A percentile compares a stretch with the other conserved stretches of the same genome.
Conservation (phyloP, 768 basidiomycete species). For the Rhodotorula graminis region DNA sequence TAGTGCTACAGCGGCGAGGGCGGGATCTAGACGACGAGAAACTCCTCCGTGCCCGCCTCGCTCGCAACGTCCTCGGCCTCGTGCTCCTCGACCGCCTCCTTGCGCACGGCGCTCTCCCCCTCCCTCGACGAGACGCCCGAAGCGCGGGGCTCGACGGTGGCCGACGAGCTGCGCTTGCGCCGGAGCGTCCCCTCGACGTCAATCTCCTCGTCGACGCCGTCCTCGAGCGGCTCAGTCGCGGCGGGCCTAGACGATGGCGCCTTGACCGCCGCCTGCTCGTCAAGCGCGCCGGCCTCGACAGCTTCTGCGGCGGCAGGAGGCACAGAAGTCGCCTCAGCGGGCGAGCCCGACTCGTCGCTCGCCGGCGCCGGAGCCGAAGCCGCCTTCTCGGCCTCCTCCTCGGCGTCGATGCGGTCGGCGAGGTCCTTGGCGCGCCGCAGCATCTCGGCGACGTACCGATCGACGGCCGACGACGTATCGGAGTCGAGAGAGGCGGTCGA, state of each 20-base stretch:
- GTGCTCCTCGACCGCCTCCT: neutral
- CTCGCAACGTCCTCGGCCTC: slow-evolving; percentile 7
- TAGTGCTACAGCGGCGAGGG: too few species aligned
- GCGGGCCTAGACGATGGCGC: too few species aligned
- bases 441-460: slow-evolving; percentile 11
- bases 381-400: neutral
- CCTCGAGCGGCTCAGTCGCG: too few species aligned
- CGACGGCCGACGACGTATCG: neutral
- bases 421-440: slow-evolving; percentile 4
- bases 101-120: too few species aligned
- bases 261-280: too few species aligned
- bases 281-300: neutral
- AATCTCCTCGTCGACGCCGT: slow-evolving; percentile 2
- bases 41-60: slow-evolving; percentile 8
- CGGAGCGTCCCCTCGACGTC: neutral
- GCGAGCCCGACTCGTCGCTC: too few species aligned
- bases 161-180: too few species aligned
- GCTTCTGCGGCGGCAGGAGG: neutral
- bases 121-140: too few species aligned
- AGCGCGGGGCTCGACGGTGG: too few species aligned
- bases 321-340: too few species aligned
- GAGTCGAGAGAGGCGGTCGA: slow-evolving; percentile 13
- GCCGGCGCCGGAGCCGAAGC: too few species aligned
- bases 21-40: neutral
- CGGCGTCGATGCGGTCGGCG: neutral